Conservation (phyloP, 495 filamentous ascomycete species). For the Cudoniella acicularis region DNA sequence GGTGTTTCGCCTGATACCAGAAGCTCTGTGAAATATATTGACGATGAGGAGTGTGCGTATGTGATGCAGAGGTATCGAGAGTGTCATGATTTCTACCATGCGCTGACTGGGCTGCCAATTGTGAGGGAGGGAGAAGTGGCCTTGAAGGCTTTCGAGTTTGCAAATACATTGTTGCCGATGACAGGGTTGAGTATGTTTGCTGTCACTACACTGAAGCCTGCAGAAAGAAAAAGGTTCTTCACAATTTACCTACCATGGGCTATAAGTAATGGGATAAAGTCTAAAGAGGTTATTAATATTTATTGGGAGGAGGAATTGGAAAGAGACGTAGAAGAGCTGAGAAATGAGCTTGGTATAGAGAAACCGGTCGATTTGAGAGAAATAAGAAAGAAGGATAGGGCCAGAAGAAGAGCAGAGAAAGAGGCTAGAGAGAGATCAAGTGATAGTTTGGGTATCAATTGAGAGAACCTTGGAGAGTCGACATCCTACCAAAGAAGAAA, state of each 20-base stretch:
- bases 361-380: conserved; percentile 83
- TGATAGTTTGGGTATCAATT: conserved; percentile 18
- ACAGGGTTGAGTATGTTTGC: conserved; percentile 80
- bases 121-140: conserved; percentile 92
- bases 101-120: conserved; percentile 86
- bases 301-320: conserved; percentile 97
- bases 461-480: not conserved
- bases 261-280: conserved; percentile 69
- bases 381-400: conserved; percentile 66
- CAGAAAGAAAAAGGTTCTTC: conserved; percentile 70
- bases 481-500: not conserved
- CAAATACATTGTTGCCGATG: conserved; percentile 93
- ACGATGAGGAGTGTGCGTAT: conserved; percentile 92
- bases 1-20: conserved; percentile 91
- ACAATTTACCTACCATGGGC: conserved; percentile 86
- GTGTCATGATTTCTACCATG: conserved; percentile 98
- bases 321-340: conserved; percentile 73
- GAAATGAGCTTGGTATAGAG: conserved; percentile 75
- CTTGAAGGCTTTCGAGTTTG: conserved; percentile 93
- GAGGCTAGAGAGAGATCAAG: conserved; percentile 35
- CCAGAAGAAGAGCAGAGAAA: conserved; percentile 63
- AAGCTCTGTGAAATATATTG: conserved; percentile 76
- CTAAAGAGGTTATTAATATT: conserved; percentile 87
- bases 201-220: conserved; percentile 65
- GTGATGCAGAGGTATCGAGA: conserved; percentile 99